Evolutionary conservation across 2,329 filamentous ascomycete species (phyloP).

Genomic region (Clarireedia homoeocarpa): DNA sequence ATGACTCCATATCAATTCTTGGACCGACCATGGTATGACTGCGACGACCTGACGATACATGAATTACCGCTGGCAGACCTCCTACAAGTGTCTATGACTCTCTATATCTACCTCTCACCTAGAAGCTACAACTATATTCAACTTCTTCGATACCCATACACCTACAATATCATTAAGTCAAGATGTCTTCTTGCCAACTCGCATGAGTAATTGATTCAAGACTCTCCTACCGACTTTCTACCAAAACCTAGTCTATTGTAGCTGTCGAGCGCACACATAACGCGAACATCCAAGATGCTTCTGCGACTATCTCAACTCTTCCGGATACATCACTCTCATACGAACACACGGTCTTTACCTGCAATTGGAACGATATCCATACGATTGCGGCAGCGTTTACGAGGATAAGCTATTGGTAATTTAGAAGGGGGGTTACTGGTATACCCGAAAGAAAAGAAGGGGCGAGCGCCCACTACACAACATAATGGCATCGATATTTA

Average conservation of each 20-base stretch:
- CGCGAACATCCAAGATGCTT: constrained; percentile 38
- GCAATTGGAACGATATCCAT: constrained; percentile 14
- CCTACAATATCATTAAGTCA: background rate
- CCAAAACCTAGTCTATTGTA: background rate
- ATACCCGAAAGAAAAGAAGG: background rate
- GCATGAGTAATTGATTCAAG: constrained; percentile 4
- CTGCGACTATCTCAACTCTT: constrained; percentile 33
- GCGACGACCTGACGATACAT: no score
- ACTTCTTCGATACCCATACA: background rate
- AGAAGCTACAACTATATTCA: background rate
- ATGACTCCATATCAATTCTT: no score
- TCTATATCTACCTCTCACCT: background rate
- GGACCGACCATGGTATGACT: no score
- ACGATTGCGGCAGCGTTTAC: constrained; percentile 14
- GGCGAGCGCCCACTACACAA: background rate
- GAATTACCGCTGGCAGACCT: no score
- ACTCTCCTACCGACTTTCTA: background rate
- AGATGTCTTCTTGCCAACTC: constrained; percentile 5
- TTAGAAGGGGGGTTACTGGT: background rate
- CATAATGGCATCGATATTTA: constrained; percentile 88
- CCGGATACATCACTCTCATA: constrained; percentile 39
- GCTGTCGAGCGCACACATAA: background rate
- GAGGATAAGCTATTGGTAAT: background rate
- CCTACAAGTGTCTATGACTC: no score
- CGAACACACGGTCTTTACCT: constrained; percentile 40